These are phyloP conservation scores for Bondarzewia mesenterica DNA, from an alignment of 1,284 basidiomycete genomes.

Conservation along the genomic window DNA sequence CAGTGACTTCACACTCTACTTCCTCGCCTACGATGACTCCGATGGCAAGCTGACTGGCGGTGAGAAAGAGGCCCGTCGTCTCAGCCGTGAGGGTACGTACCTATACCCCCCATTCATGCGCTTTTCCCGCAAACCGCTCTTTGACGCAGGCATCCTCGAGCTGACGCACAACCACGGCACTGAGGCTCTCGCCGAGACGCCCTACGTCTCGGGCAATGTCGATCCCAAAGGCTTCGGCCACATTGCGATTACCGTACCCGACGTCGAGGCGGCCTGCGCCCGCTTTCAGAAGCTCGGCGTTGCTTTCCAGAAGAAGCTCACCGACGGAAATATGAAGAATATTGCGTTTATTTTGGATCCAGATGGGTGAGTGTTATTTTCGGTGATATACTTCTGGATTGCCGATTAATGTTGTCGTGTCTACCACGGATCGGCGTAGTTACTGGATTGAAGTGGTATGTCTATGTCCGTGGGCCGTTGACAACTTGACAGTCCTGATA, in stretches of 20 bases:
- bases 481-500: no score
- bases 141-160: constrained; percentile 62
- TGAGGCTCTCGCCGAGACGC: constrained; percentile 51
- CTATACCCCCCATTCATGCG: neutral
- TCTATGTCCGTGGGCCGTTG: no score
- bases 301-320: constrained; percentile 81
- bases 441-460: constrained; percentile 34
- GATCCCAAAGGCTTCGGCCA: constrained; percentile 86
- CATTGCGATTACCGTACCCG: constrained; percentile 79
- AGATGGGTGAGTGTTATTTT: constrained; percentile 49
- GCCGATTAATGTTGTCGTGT: neutral
- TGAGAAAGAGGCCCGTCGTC: constrained; percentile 39
- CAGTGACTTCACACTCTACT: constrained; percentile 71
- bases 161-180: constrained; percentile 90
- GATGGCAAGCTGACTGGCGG: constrained; percentile 36
- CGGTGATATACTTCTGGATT: constrained; percentile 11
- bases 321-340: constrained; percentile 79
- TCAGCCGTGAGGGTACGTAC: constrained; percentile 55
- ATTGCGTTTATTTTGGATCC: constrained; percentile 90
- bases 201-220: constrained; percentile 73
- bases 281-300: constrained; percentile 82
- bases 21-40: constrained; percentile 68
- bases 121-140: constrained; percentile 9
- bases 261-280: constrained; percentile 79
- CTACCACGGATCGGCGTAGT: neutral